These are phyloP conservation scores for Pyrenophora tritici-repentis DNA, from an alignment of 2,329 filamentous ascomycete species.

Conservation along the genomic window DNA sequence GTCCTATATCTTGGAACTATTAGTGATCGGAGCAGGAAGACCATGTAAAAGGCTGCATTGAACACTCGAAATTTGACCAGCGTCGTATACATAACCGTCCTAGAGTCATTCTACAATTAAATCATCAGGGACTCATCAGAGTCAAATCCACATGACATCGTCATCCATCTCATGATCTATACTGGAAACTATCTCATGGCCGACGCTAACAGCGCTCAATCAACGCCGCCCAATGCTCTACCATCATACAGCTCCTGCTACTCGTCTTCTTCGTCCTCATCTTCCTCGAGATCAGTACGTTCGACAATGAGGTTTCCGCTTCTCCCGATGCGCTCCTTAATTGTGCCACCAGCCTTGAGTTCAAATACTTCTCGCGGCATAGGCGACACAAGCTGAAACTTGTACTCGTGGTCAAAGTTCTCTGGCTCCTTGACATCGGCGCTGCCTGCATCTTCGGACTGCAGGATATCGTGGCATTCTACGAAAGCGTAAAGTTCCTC, in stretches of 20 bases:
- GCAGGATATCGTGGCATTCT: conserved; percentile 78
- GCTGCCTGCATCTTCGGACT: conserved; percentile 48
- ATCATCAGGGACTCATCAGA: too few species aligned
- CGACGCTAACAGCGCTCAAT: not conserved
- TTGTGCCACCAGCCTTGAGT: conserved; percentile 66
- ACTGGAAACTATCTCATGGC: too few species aligned
- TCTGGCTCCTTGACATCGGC: conserved; percentile 57
- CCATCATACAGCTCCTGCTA: not conserved
- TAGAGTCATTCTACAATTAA: too few species aligned
- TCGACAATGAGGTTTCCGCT: conserved; percentile 93
- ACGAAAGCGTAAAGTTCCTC: conserved; percentile 97
- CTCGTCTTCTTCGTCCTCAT: conserved; percentile 51
- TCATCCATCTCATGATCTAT: too few species aligned
- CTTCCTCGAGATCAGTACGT: conserved; percentile 62
- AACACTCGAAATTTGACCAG: too few species aligned
- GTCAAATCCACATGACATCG: too few species aligned
- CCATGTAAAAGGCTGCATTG: too few species aligned
- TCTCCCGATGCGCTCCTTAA: conserved; percentile 75
- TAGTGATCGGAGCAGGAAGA: too few species aligned
- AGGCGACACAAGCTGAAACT: conserved; percentile 82
- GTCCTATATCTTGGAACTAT: too few species aligned
- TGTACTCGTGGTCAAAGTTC: conserved; percentile 78
- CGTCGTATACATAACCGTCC: too few species aligned
- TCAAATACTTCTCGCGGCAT: conserved; percentile 84
- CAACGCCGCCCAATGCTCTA: conserved; percentile 5